Base-by-base conservation (phyloP, 2,329 filamentous ascomycete genomes). In the Arachnopeziza araneosa region DNA sequence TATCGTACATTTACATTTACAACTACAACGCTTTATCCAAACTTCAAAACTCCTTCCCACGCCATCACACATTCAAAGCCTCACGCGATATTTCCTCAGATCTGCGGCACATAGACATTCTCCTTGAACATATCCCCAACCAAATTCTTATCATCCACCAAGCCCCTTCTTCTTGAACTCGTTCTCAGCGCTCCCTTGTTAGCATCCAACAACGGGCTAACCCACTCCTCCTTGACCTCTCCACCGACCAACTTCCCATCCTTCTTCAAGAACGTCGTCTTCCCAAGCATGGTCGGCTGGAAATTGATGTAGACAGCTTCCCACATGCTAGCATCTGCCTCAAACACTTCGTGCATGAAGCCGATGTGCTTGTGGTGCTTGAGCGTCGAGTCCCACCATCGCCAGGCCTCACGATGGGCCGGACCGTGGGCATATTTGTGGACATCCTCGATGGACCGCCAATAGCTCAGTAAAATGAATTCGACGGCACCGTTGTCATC, bases 391-490 rank as follows among this genome's bases (percentile, higher is more conserved):
- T 65, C 60, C 93, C 57, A 97, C 89, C 63, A 98, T 90, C 70
- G 96, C 91, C 63, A 96, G 78, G 14, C 90, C 87, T 24, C 93
- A 92, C 30, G 84, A 87, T 24, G 88, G 84, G 0, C 92, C 90
- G 10, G 93, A 89, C 71, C 85, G 84, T 65, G 60, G 17, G 64
- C 64, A 24, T 59, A 66, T 24, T 50, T 52, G 22, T 66, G 64
- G 21, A 66, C 63, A 48, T 66, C 63, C 9, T 62, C 57, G 2
- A 66, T 24, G 10, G 44, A 55, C 1, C 64, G 60, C 63, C 63
- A 66, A 55, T 66, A 66, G 2, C 57, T 63, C 53, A 66, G 60
- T 2, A 61, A 54, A 23, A 65, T 30, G 17, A 59, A 30, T 36
- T 66, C 64, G 6, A 24, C 61, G 30, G 60, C 63, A 19, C 64